Evolutionary conservation across 192 early-diverging fungal genomes (phyloP).

Genomic region (Phycomyces nitens): DNA sequence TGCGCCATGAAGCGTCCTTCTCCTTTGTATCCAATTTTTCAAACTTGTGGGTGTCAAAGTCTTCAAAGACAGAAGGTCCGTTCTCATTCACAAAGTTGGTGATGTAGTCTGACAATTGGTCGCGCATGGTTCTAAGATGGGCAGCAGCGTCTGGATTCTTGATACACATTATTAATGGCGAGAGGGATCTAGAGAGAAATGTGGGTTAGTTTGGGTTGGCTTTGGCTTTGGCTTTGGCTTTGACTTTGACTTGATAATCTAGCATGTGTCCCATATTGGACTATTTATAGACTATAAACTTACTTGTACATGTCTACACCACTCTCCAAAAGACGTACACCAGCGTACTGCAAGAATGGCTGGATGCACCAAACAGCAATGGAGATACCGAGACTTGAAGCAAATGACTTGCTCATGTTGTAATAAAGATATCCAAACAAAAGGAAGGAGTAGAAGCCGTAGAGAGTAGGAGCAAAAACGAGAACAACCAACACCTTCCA

Average conservation of each 20-base stretch:
- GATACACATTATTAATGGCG: constrained; percentile 76
- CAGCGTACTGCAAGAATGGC: constrained; percentile 61
- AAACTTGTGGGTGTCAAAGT: constrained; percentile 48
- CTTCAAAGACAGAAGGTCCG: constrained; percentile 65
- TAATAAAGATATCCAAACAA: constrained; percentile 23
- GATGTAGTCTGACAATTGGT: constrained; percentile 69
- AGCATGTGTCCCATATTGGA: too few species aligned
- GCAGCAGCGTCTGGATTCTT: constrained; percentile 39
- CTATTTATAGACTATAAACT: too few species aligned
- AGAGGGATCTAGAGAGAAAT: constrained; percentile 57
- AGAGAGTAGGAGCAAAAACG: constrained; percentile 68
- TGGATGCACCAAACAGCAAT: constrained; percentile 39
- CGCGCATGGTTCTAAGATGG: constrained; percentile 64
- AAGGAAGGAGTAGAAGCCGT: constrained; percentile 62
- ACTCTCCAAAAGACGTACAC: constrained; percentile 64
- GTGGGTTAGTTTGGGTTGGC: not conserved
- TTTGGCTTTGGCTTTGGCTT: too few species aligned
- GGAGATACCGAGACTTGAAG: not conserved
- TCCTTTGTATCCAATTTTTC: constrained; percentile 15
- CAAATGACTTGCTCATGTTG: not conserved
- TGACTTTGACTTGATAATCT: not conserved
- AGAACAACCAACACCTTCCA: constrained; percentile 87
- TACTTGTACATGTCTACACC: constrained; percentile 68
- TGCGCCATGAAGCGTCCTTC: constrained; percentile 7
- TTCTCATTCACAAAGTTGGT: constrained; percentile 78